Conservation (phyloP, 805 yeast species). For the Ogataea siamensis region DNA sequence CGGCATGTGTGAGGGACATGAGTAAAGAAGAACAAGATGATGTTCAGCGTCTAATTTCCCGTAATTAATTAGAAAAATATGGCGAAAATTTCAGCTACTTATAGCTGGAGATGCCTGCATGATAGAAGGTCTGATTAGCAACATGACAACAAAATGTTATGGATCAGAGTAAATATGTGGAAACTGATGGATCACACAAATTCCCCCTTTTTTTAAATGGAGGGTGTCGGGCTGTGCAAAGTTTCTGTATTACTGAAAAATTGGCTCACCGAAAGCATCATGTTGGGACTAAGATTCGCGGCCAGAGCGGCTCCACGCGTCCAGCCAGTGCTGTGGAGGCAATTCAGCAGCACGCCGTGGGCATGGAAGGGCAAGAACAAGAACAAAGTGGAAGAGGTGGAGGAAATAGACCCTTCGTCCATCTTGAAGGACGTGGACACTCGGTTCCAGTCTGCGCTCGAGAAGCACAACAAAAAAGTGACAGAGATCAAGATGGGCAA, state of each 20-base stretch:
- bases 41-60: conserved; percentile 2
- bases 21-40: background rate
- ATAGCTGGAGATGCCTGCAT: background rate
- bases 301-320: background rate
- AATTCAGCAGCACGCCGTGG: background rate
- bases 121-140: conserved; percentile 1
- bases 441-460: conserved; percentile 48
- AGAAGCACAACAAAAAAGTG: conserved; percentile 51
- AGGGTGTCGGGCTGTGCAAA: conserved; percentile 7
- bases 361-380: conserved; percentile 12
- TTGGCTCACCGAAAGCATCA: background rate
- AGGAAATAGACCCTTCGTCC: conserved; percentile 28
- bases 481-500: conserved; percentile 68
- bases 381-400: conserved; percentile 14
- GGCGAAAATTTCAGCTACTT: background rate
- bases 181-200: conserved; percentile 6
- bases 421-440: conserved; percentile 39
- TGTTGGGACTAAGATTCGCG: conserved; percentile 8
- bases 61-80: background rate
- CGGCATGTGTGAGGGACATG: conserved; percentile 10
- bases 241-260: background rate
- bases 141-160: conserved; percentile 5
- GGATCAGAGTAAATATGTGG: background rate
- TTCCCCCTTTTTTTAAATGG: conserved; percentile 2
- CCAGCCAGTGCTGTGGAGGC: background rate